Evolutionary conservation across 768 basidiomycete species (phyloP).

Genomic region (Trametes punicea): DNA sequence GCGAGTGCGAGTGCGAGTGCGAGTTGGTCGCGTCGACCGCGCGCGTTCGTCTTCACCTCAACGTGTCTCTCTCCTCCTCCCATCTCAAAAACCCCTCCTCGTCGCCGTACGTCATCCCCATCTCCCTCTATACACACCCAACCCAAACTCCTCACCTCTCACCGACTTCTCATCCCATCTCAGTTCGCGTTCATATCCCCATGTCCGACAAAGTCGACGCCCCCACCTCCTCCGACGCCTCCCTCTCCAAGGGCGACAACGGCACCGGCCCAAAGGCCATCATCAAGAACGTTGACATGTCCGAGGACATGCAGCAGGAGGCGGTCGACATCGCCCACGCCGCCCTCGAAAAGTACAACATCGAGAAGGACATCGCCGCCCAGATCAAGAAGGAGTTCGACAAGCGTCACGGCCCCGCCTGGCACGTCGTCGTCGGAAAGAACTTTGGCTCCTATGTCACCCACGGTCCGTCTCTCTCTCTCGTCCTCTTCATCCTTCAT

Average conservation of each 20-base stretch:
- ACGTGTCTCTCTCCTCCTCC: background rate
- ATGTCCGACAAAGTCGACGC: constrained; percentile 51
- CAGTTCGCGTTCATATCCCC: background rate
- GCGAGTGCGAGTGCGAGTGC: background rate
- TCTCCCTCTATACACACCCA: background rate
- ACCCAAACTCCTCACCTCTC: background rate
- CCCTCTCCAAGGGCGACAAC: constrained; percentile 37
- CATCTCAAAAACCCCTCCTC: constrained; percentile 2
- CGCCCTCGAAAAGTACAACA: constrained; percentile 85
- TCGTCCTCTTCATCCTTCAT: constrained; percentile 3
- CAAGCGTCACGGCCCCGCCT: constrained; percentile 86
- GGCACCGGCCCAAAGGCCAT: constrained; percentile 69
- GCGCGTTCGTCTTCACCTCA: background rate
- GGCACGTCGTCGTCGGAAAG: constrained; percentile 99
- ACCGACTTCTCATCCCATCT: background rate
- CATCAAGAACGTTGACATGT: constrained; percentile 97
- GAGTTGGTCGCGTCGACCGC: background rate
- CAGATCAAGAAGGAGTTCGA: constrained; percentile 99
- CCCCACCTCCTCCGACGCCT: constrained; percentile 52
- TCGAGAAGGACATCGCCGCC: constrained; percentile 98
- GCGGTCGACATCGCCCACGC: constrained; percentile 82
- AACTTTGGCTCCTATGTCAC: constrained; percentile 99
- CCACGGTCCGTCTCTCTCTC: constrained; percentile 62
- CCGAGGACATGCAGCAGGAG: constrained; percentile 94
- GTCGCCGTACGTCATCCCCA: background rate